phyloP scores from a whole-genome alignment of 768 basidiomycete genomes.

The Auricularia heimuer region DNA sequence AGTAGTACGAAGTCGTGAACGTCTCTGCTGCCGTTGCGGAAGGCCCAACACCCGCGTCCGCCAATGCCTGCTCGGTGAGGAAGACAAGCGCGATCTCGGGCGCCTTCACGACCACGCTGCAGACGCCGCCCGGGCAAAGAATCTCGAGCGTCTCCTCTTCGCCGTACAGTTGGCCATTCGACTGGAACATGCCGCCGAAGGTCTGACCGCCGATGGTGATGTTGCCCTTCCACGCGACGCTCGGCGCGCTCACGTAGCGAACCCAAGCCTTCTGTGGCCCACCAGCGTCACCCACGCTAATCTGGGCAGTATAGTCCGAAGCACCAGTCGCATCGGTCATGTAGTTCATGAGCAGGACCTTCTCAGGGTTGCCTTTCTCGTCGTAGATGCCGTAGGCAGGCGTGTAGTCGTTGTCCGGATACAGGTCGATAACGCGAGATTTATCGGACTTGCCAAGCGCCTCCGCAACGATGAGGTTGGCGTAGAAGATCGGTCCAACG shows the following conservation, averaged over 20 bases:
- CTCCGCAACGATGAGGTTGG: conserved; percentile 37
- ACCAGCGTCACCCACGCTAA: conserved; percentile 22
- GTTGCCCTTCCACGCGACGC: conserved; percentile 49
- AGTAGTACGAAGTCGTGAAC: conserved; percentile 21
- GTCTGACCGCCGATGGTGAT: conserved; percentile 69
- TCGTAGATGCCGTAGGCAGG: conserved; percentile 44
- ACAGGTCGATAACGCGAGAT: conserved; percentile 35
- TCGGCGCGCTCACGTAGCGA: conserved; percentile 45
- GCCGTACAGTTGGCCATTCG: conserved; percentile 60
- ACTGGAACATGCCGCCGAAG: conserved; percentile 48
- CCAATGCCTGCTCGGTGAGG: conserved; percentile 35
- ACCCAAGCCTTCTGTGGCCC: background rate
- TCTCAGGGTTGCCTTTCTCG: conserved; percentile 26
- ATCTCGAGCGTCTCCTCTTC: conserved; percentile 45
- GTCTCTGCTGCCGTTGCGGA: conserved; percentile 27
- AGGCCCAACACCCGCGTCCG: conserved; percentile 22
- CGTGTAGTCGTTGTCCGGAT: conserved; percentile 26
- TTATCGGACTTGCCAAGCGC: conserved; percentile 32
- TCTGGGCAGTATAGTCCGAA: conserved; percentile 26
- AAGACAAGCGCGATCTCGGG: conserved; percentile 73
- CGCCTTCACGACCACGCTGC: conserved; percentile 52
- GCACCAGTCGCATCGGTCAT: conserved; percentile 33
- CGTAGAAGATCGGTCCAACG: conserved; percentile 39
- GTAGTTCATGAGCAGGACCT: conserved; percentile 41
- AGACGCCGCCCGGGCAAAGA: conserved; percentile 44